These are phyloP conservation scores for Leccinellum luteum DNA, from an alignment of 768 basidiomycete species.

Conservation along the genomic window DNA sequence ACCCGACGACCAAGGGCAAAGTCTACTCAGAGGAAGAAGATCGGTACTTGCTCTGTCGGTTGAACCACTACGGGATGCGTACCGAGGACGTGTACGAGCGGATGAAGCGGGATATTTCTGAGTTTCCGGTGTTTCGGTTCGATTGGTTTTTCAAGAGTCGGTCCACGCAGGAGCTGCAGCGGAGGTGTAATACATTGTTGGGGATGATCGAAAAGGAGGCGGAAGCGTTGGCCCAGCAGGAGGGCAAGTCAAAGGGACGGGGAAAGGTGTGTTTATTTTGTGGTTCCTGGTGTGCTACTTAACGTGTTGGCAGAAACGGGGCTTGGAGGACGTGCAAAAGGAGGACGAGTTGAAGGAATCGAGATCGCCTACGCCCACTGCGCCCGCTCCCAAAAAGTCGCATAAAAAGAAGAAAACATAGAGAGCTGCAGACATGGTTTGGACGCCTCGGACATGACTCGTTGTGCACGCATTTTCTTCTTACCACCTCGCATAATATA, in stretches of 20 bases:
- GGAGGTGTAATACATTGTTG: conserved; percentile 84
- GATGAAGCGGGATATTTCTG: conserved; percentile 94
- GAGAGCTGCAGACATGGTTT: not conserved
- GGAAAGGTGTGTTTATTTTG: conserved; percentile 52
- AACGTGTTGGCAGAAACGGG: conserved; percentile 53
- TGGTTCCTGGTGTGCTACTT: not conserved
- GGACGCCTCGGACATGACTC: not conserved
- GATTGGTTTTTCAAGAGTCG: conserved; percentile 99
- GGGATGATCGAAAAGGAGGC: conserved; percentile 94
- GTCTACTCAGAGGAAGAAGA: conserved; percentile 97
- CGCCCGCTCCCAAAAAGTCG: conserved; percentile 52
- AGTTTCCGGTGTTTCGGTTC: conserved; percentile 96
- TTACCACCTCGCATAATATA: not conserved
- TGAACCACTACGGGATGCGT: conserved; percentile 89
- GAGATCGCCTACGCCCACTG: conserved; percentile 58
- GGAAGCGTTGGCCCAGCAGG: conserved; percentile 60
- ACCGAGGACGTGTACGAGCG: conserved; percentile 88
- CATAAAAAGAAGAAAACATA: conserved; percentile 71
- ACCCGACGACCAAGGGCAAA: conserved; percentile 95
- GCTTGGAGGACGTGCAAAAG: conserved; percentile 63
- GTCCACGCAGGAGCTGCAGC: conserved; percentile 82
- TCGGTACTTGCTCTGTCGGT: conserved; percentile 85
- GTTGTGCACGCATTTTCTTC: not conserved
- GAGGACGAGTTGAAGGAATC: conserved; percentile 49
- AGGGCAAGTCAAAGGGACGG: conserved; percentile 61